These are phyloP conservation scores for Ceratocystis lukuohia DNA, from an alignment of 2,329 filamentous ascomycete genomes.

Conservation along the genomic window DNA sequence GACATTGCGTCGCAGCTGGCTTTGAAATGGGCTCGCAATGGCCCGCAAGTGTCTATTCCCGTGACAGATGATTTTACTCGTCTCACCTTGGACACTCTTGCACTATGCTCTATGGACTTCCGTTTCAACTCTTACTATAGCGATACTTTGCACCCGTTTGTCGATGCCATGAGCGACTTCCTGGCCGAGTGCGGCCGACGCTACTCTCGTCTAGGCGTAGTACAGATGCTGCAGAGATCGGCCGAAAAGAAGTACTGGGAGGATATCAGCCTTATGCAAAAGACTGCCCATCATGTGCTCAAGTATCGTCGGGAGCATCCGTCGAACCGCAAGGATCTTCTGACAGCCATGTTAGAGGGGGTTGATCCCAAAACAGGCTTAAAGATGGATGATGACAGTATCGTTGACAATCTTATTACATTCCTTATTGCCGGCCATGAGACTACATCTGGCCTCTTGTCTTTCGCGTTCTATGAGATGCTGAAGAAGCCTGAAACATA, in stretches of 20 bases:
- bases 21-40: conserved; percentile 55
- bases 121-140: conserved; percentile 66
- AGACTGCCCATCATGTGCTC: conserved; percentile 47
- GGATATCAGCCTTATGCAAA: conserved; percentile 42
- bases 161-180: conserved; percentile 52
- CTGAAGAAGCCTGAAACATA: conserved; percentile 49
- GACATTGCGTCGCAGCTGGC: conserved; percentile 53
- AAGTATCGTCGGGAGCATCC: conserved; percentile 42
- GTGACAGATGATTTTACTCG: conserved; percentile 57
- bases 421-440: conserved; percentile 61
- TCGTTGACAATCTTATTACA: conserved; percentile 58
- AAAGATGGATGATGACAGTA: conserved; percentile 47
- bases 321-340: conserved; percentile 48
- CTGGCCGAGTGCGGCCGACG: conserved; percentile 43
- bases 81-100: conserved; percentile 59
- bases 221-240: conserved; percentile 37
- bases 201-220: conserved; percentile 30
- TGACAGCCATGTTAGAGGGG: conserved; percentile 56
- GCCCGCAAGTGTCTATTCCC: conserved; percentile 42
- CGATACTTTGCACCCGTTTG: conserved; percentile 55
- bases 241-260: conserved; percentile 38
- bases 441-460: conserved; percentile 54
- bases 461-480: conserved; percentile 52
- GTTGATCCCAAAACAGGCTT: conserved; percentile 54
- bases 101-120: conserved; percentile 56